phyloP scores from a whole-genome alignment of 768 basidiomycete genomes.

The Phlegmacium glaucopus region DNA sequence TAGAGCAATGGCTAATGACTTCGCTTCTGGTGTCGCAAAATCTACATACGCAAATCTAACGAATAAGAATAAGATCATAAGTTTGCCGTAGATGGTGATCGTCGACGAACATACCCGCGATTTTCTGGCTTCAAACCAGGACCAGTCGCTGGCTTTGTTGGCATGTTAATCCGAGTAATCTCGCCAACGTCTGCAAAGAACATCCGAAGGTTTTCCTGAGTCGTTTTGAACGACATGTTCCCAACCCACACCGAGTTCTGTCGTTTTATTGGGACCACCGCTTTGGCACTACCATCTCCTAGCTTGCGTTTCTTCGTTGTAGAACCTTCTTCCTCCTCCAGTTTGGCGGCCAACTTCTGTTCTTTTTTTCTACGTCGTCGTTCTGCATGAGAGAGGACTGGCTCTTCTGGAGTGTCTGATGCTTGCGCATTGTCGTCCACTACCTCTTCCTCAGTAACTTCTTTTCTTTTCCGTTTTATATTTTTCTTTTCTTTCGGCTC shows the following conservation, averaged over 20 bases:
- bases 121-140: constrained; percentile 61
- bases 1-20: constrained; percentile 68
- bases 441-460: not conserved
- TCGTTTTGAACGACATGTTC: constrained; percentile 90
- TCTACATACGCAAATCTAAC: constrained; percentile 94
- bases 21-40: constrained; percentile 75
- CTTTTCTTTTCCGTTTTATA: constrained; percentile 29
- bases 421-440: constrained; percentile 1
- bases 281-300: constrained; percentile 31
- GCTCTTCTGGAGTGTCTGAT: constrained; percentile 28
- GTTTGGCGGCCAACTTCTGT: constrained; percentile 29
- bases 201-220: constrained; percentile 57
- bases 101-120: constrained; percentile 57
- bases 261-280: constrained; percentile 39
- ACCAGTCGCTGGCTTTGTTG: constrained; percentile 56
- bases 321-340: constrained; percentile 18
- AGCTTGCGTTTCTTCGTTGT: constrained; percentile 47
- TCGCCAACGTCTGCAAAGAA: constrained; percentile 75
- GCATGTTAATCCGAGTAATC: constrained; percentile 83
- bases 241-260: constrained; percentile 96
- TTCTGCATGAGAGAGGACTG: constrained; percentile 75
- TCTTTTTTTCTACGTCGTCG: constrained; percentile 58
- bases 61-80: not conserved
- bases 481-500: constrained; percentile 19
- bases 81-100: constrained; percentile 1